Base-by-base conservation (phyloP, 106 monocot species). In the Agapanthus africanus region DNA sequence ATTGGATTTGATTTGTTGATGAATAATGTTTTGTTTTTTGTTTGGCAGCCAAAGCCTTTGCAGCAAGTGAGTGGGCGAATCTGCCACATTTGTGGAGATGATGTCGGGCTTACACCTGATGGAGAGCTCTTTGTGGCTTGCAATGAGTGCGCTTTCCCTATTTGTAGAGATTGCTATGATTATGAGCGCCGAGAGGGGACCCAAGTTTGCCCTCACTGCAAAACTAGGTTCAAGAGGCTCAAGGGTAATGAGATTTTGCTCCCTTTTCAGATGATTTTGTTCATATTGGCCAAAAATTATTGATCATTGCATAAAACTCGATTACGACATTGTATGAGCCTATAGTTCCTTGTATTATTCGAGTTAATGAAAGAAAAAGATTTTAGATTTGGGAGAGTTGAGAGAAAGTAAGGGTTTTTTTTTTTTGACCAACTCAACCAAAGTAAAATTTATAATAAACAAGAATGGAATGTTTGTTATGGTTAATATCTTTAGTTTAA, bases 201-300 rank as follows among this genome's bases (percentile, higher is more conserved):
- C 68, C 93, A 94, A 81, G 82, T 87, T 65, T 94, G 93, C 73
- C 93, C 93, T 32, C 93, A 94, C 80, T 94, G 93, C 82, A 94
- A 90, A 72, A 94, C 93, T 54, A 76, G 93, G 47, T 90, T 87
- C 64, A 94, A 94, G 71, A 79, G 93, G 10, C 90, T 87, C 80
- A 94, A 84, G 72, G 66, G 66, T 66, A 30, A 41, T n/a, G n/a
- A n/a, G n/a, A n/a, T n/a, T n/a, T n/a, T n/a, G n/a, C n/a, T n/a
- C n/a, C n/a, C n/a, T n/a, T n/a, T 1, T 57, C 16, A 14, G 44
- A 14, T 44, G 44, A 16, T 6, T 44, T 31, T 57, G 30, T 57
- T 13, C 16, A 57, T 31, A 11, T n/a, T n/a, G n/a, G n/a, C n/a
- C n/a, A n/a, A n/a, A n/a, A n/a, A n/a, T n/a, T n/a, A n/a, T n/a